phyloP scores from a whole-genome alignment of 768 basidiomycete species.

The Gymnopilus junonius region DNA sequence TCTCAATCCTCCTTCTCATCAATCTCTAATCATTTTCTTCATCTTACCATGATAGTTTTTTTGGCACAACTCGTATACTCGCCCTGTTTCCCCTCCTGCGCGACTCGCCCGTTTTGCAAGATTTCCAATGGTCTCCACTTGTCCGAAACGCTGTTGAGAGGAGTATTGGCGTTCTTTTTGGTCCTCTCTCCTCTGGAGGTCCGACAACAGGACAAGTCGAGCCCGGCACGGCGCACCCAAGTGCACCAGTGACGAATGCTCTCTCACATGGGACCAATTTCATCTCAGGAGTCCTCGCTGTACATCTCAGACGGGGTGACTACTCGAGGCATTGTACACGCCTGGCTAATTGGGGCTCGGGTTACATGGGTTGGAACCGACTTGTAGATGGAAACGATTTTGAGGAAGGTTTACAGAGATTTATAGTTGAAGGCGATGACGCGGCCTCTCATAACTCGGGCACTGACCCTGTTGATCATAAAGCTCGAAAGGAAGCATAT shows the following conservation, averaged over 20 bases:
- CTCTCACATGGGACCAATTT: neutral
- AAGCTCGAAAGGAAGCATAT: constrained; percentile 25
- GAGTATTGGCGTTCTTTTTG: constrained; percentile 46
- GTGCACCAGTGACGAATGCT: neutral
- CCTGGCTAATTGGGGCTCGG: constrained; percentile 45
- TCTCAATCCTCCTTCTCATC: too few relatives aligned
- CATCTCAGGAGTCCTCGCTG: constrained; percentile 48
- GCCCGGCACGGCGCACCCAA: neutral
- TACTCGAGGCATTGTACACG: constrained; percentile 59
- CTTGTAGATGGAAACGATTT: constrained; percentile 30
- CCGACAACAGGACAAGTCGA: neutral
- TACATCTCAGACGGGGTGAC: constrained; percentile 63
- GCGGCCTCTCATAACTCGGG: neutral
- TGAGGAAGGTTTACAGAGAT: neutral
- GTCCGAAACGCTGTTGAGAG: constrained; percentile 53
- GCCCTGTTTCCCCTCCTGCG: constrained; percentile 47
- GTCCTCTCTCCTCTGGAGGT: constrained; percentile 17
- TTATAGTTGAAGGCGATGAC: neutral
- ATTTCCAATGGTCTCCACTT: constrained; percentile 60
- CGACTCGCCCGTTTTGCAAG: constrained; percentile 50
- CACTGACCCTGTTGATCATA: neutral
- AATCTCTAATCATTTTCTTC: neutral
- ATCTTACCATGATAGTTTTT: constrained; percentile 37
- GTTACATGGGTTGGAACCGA: constrained; percentile 56
- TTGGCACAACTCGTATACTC: constrained; percentile 43